Conservation (phyloP, 139 green algal genomes). For the Chlamydomonas schloesseri region DNA sequence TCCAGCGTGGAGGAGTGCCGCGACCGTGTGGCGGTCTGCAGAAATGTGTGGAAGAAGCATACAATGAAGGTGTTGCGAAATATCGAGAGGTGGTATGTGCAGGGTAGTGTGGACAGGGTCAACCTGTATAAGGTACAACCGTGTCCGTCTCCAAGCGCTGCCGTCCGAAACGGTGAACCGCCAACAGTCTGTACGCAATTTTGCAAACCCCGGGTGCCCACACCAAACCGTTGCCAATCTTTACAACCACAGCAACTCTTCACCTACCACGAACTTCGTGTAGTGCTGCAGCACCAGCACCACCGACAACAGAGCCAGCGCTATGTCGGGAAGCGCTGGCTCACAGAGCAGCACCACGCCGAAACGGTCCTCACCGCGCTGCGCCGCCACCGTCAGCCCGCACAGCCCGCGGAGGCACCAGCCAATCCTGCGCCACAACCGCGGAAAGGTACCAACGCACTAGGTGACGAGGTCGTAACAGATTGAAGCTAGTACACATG, state of each 20-base stretch:
- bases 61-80: no score
- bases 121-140: no score
- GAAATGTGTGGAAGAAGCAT: neutral
- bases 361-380: conserved; percentile 54
- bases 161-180: no score
- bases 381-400: conserved; percentile 33
- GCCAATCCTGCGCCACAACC: conserved; percentile 27
- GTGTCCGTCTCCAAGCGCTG: no score
- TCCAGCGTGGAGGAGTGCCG: neutral
- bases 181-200: no score
- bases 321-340: conserved; percentile 43
- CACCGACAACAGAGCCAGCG: conserved; percentile 10
- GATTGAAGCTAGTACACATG: no score
- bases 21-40: conserved; percentile 26
- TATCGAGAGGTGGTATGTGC: no score
- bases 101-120: no score
- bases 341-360: conserved; percentile 57
- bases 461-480: no score
- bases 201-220: neutral
- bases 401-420: conserved; percentile 41
- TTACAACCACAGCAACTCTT: no score
- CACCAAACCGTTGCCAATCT: neutral
- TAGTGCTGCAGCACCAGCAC: conserved; percentile 57
- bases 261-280: conserved; percentile 44
- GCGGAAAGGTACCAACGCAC: neutral